A percentile compares a stretch with the other conserved stretches of the same genome.
These are phyloP conservation scores for Schizophyllum commune DNA, from an alignment of 1,284 basidiomycete species.

Conservation along the genomic window DNA sequence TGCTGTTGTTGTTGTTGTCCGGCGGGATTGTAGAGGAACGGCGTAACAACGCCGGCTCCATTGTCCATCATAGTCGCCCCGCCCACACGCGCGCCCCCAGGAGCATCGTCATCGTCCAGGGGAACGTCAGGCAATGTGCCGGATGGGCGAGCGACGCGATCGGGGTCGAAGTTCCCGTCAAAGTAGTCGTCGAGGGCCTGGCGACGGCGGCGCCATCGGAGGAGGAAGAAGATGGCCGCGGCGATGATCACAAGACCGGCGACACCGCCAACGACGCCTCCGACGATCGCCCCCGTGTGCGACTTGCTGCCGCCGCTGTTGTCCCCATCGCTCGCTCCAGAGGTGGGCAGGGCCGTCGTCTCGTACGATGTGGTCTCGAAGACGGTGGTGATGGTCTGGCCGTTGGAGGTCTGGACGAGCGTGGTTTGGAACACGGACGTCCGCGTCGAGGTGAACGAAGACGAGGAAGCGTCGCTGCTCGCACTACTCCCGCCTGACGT, in stretches of 20 bases:
- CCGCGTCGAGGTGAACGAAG: conserved; percentile 5
- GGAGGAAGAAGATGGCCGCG: not conserved
- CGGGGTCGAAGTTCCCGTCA: conserved; percentile 15
- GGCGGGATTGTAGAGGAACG: conserved; percentile 10
- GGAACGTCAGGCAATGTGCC: conserved; percentile 15
- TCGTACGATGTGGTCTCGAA: conserved; percentile 2
- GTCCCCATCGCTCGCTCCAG: conserved; percentile 6
- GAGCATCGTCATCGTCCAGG: conserved; percentile 11
- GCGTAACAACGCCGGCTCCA: conserved; percentile 13
- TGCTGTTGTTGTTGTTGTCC: not conserved
- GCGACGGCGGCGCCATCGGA: not conserved
- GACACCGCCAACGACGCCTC: conserved; percentile 23
- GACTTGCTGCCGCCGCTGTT: conserved; percentile 11
- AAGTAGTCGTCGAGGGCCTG: conserved; percentile 4
- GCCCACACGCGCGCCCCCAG: conserved; percentile 11
- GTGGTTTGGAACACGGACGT: conserved; percentile 1
- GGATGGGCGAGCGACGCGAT: conserved; percentile 11
- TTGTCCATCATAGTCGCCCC: not conserved
- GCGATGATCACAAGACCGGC: conserved; percentile 5
- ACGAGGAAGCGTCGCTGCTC: not conserved
- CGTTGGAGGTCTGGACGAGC: conserved; percentile 11
- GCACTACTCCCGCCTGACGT: not conserved
- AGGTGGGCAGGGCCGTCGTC: not conserved
- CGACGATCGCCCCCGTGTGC: conserved; percentile 22
- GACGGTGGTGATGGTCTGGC: conserved; percentile 11